Evolutionary conservation across 305 asterid species (phyloP).

Genomic region (Solanum hybrid): DNA sequence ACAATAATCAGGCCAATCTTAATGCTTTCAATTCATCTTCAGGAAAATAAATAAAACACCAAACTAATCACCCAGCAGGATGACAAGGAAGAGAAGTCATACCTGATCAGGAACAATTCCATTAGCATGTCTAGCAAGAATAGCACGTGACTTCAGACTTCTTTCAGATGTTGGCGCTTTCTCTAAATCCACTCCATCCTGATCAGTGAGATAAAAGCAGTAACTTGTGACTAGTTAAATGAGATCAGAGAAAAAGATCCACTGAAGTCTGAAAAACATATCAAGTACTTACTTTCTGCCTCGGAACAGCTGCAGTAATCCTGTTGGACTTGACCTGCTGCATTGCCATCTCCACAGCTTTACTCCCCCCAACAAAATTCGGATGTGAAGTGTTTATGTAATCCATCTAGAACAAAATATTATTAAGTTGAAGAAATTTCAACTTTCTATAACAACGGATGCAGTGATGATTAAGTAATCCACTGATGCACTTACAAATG

Average conservation of each 20-base stretch:
- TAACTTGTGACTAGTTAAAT: conserved; percentile 2
- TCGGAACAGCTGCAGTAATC: conserved; percentile 38
- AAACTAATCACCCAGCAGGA: background rate
- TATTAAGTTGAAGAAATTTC: background rate
- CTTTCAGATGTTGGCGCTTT: conserved; percentile 53
- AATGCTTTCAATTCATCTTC: background rate
- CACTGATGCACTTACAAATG: background rate
- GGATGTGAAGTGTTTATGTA: conserved; percentile 89
- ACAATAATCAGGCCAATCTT: background rate
- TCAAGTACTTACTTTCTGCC: conserved; percentile 43
- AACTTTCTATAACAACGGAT: background rate
- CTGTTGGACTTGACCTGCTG: conserved; percentile 63
- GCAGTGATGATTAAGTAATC: background rate
- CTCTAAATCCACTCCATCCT: conserved; percentile 69
- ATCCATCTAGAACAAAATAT: conserved; percentile 55
- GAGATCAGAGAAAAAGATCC: background rate
- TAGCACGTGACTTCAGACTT: conserved; percentile 51
- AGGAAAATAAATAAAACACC: background rate
- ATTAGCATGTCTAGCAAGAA: conserved; percentile 63
- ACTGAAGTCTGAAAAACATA: background rate
- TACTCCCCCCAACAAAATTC: conserved; percentile 83
- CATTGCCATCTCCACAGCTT: conserved; percentile 73
- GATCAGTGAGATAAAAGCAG: conserved; percentile 15
- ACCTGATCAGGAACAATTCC: conserved; percentile 87
- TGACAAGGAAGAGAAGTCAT: conserved; percentile 11